Evolutionary conservation across 2,329 filamentous ascomycete genomes (phyloP).

Genomic region (Teratosphaeria nubilosa): DNA sequence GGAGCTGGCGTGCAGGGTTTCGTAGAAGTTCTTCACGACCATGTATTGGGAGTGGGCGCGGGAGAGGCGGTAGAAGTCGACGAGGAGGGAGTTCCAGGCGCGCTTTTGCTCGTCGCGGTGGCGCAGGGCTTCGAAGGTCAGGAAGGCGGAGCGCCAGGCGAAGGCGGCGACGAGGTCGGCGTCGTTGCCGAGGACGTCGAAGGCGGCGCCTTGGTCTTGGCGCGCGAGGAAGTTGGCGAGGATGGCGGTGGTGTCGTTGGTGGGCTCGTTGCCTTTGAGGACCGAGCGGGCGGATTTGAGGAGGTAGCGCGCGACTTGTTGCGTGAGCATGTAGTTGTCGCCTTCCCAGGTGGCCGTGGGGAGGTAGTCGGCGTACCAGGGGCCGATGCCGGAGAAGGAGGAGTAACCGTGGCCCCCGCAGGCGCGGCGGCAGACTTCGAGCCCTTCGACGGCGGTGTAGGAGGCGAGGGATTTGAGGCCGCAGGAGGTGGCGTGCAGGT

Average conservation of each 20-base stretch:
- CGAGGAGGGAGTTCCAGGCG: conserved; percentile 66
- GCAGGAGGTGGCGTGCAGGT: conserved; percentile 67
- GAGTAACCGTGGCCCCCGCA: conserved; percentile 71
- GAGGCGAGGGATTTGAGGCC: conserved; percentile 65
- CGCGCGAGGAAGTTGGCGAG: conserved; percentile 54
- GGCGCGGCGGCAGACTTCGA: conserved; percentile 64
- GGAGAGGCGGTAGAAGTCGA: conserved; percentile 67
- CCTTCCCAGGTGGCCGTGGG: conserved; percentile 65
- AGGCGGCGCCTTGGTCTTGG: conserved; percentile 60
- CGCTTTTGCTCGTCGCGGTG: conserved; percentile 66
- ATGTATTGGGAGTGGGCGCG: conserved; percentile 70
- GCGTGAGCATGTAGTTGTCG: conserved; percentile 74
- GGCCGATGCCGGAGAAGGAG: conserved; percentile 64
- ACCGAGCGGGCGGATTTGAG: conserved; percentile 66
- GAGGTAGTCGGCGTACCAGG: conserved; percentile 66
- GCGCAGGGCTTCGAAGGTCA: conserved; percentile 66
- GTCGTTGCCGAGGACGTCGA: conserved; percentile 62
- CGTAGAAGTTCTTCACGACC: conserved; percentile 71
- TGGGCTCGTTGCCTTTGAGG: conserved; percentile 51
- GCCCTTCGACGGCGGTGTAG: conserved; percentile 61
- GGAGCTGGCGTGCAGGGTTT: conserved; percentile 48
- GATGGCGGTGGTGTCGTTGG: conserved; percentile 60
- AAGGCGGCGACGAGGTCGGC: conserved; percentile 63
- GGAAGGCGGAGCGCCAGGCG: conserved; percentile 62
- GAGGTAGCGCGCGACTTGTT: conserved; percentile 67